Evolutionary conservation across 257 asterid species (phyloP).

Genomic region (Parsonsia alboflavescens): DNA sequence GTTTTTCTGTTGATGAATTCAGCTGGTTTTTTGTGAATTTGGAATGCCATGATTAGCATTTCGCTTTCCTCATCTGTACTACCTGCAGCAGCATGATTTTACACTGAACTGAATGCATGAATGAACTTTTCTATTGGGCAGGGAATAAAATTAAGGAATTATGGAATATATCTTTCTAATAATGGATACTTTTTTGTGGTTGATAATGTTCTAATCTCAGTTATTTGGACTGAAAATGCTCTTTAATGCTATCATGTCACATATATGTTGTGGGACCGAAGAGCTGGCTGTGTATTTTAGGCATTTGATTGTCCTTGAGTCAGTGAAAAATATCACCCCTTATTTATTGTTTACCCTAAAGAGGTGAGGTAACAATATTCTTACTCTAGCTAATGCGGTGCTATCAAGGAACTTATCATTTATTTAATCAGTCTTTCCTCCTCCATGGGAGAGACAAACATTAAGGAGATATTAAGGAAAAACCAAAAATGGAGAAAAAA

Average conservation of each 20-base stretch:
- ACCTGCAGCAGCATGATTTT: neutral
- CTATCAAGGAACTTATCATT: no score
- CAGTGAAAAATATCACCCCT: no score
- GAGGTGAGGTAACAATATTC: neutral
- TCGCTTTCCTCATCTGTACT: neutral
- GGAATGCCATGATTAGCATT: no score
- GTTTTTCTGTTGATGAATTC: no score
- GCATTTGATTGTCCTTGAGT: neutral
- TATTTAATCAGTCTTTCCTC: no score
- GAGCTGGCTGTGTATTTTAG: neutral
- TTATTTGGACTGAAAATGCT: neutral
- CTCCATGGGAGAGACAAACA: no score
- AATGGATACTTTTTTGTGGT: neutral
- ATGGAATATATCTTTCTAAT: neutral
- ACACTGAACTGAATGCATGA: neutral
- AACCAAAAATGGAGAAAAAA: no score
- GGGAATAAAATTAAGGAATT: neutral
- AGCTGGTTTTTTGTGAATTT: neutral
- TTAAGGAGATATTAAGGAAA: no score
- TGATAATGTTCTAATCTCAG: conserved; percentile 1
- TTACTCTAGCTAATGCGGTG: neutral
- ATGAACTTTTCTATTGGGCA: neutral
- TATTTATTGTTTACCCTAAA: neutral
- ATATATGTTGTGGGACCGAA: neutral
- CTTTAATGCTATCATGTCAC: neutral